Evolutionary conservation across 2,329 filamentous ascomycete genomes (phyloP).

Genomic region (Hypoxylon sp.): DNA sequence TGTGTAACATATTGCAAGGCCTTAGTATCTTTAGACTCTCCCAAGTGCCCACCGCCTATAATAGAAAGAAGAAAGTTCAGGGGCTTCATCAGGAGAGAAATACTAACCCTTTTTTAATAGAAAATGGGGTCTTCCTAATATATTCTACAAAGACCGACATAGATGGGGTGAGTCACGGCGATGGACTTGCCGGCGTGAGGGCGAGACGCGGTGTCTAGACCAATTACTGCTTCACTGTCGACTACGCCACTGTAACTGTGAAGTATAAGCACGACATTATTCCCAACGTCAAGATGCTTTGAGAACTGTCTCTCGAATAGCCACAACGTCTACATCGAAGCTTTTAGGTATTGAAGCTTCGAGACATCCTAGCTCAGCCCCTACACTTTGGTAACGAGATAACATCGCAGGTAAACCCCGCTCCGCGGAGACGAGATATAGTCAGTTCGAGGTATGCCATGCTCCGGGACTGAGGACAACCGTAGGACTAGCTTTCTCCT

Average conservation of each 20-base stretch:
- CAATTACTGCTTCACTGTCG: background rate
- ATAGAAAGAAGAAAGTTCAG: too few species aligned
- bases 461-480: conserved; percentile 44
- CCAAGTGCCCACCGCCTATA: too few species aligned
- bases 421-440: background rate
- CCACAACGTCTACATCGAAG: conserved; percentile 39
- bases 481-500: conserved; percentile 35
- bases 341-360: background rate
- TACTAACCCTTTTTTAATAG: too few species aligned
- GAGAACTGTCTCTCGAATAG: conserved; percentile 30
- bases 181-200: too few species aligned
- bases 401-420: conserved; percentile 38
- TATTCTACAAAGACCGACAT: too few species aligned
- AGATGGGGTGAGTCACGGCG: too few species aligned
- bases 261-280: too few species aligned
- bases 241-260: background rate
- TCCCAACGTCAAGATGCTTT: background rate
- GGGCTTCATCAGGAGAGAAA: too few species aligned
- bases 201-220: too few species aligned
- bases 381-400: conserved; percentile 25
- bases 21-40: too few species aligned
- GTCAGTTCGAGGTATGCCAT: conserved; percentile 30
- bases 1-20: too few species aligned
- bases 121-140: too few species aligned
- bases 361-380: conserved; percentile 32